phyloP scores from a whole-genome alignment of 768 basidiomycete genomes.

The Mycena venus region DNA sequence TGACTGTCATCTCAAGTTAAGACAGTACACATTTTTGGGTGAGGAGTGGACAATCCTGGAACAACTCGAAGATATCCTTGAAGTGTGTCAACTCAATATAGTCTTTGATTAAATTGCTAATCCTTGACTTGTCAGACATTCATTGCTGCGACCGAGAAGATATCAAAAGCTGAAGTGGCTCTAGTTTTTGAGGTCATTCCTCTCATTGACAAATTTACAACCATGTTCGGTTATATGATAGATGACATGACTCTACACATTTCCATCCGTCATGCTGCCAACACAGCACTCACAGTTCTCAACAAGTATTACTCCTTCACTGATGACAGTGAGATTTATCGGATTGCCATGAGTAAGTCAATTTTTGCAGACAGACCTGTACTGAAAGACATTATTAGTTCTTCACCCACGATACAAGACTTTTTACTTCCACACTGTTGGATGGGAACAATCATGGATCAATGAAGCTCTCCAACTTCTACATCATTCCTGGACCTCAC shows the following conservation, averaged over 20 bases:
- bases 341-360: constrained; percentile 12
- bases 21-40: neutral
- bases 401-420: constrained; percentile 6
- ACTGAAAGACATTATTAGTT: constrained; percentile 3
- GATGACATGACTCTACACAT: constrained; percentile 7
- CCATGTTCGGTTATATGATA: constrained; percentile 8
- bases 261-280: constrained; percentile 13
- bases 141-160: constrained; percentile 15
- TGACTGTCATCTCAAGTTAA: neutral
- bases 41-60: constrained; percentile 17
- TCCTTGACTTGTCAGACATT: constrained; percentile 5
- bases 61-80: constrained; percentile 1
- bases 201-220: constrained; percentile 18
- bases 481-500: constrained; percentile 1
- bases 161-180: constrained; percentile 13
- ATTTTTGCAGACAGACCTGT: neutral
- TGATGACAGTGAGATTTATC: constrained; percentile 9
- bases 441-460: constrained; percentile 12
- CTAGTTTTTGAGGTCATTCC: constrained; percentile 14
- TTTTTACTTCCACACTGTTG: constrained; percentile 11
- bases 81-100: neutral
- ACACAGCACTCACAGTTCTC: constrained; percentile 11
- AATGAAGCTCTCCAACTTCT: constrained; percentile 16
- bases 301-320: constrained; percentile 19
- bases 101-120: constrained; percentile 8